These are phyloP conservation scores for Meyerozyma guilliermondii DNA, from an alignment of 1,139 yeast genomes.

Conservation along the genomic window DNA sequence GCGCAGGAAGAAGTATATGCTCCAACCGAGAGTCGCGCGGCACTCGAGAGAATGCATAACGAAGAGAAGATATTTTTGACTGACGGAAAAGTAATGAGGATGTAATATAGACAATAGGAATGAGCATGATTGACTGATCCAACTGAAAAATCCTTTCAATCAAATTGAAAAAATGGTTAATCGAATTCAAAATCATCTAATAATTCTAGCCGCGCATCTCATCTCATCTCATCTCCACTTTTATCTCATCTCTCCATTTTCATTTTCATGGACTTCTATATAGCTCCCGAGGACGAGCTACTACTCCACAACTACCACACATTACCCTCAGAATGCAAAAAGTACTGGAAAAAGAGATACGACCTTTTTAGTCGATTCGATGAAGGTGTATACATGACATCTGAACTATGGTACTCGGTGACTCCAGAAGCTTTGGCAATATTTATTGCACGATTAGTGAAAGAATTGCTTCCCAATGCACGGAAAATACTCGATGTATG, in stretches of 20 bases:
- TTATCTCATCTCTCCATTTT: no score
- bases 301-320: slow-evolving; percentile 36
- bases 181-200: no score
- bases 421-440: slow-evolving; percentile 79
- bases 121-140: no score
- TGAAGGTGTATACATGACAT: slow-evolving; percentile 67
- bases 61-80: slow-evolving; percentile 52
- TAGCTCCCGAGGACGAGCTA: slow-evolving; percentile 25
- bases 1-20: slow-evolving; percentile 60
- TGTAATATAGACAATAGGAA: slow-evolving; percentile 20
- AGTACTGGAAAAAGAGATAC: slow-evolving; percentile 61
- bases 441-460: slow-evolving; percentile 55
- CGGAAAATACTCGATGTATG: slow-evolving; percentile 60
- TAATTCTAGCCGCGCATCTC: not conserved
- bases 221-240: not conserved
- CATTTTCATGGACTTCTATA: slow-evolving; percentile 1
- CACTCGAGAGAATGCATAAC: slow-evolving; percentile 45
- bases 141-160: no score
- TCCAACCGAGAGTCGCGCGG: slow-evolving; percentile 48
- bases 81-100: slow-evolving; percentile 61
- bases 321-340: slow-evolving; percentile 38
- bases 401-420: slow-evolving; percentile 85
- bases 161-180: not conserved
- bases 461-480: slow-evolving; percentile 38
- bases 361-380: slow-evolving; percentile 56